phyloP scores from a whole-genome alignment of 1,139 yeast species.

The Zygosaccharomyces pseudobailii region DNA sequence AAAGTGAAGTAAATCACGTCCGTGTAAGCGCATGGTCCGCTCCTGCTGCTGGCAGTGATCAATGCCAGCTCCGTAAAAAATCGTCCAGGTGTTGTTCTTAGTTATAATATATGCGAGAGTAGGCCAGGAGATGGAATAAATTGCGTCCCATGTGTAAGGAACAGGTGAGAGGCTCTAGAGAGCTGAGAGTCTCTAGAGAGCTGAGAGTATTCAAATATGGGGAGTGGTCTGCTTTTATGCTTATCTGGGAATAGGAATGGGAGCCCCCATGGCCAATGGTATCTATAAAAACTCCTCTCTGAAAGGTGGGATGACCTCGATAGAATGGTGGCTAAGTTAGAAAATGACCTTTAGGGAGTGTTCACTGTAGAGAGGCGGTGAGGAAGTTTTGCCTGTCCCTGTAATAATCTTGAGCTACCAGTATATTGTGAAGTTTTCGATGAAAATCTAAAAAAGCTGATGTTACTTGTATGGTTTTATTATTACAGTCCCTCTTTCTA shows the following conservation, averaged over 20 bases:
- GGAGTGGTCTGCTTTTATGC: no score
- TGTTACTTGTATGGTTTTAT: conserved; percentile 8
- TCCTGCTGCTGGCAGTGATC: conserved; percentile 11
- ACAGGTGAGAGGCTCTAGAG: no score
- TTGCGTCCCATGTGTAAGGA: no score
- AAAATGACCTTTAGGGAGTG: conserved; percentile 8
- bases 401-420: conserved; percentile 9
- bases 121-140: conserved; percentile 9
- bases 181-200: no score
- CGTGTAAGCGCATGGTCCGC: no score
- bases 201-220: no score
- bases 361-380: conserved; percentile 9
- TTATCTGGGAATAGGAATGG: conserved; percentile 8
- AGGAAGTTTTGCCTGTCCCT: conserved; percentile 9
- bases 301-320: neutral
- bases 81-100: conserved; percentile 8
- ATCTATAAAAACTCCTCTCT: conserved; percentile 6
- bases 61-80: conserved; percentile 8
- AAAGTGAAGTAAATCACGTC: neutral
- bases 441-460: conserved; percentile 3
- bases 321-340: conserved; percentile 6
- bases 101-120: conserved; percentile 8
- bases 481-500: conserved; percentile 8
- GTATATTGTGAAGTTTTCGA: conserved; percentile 6
- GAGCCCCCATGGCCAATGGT: conserved; percentile 10